Base-by-base conservation (phyloP, 257 asterid genomes). In the Lycium barbarum region DNA sequence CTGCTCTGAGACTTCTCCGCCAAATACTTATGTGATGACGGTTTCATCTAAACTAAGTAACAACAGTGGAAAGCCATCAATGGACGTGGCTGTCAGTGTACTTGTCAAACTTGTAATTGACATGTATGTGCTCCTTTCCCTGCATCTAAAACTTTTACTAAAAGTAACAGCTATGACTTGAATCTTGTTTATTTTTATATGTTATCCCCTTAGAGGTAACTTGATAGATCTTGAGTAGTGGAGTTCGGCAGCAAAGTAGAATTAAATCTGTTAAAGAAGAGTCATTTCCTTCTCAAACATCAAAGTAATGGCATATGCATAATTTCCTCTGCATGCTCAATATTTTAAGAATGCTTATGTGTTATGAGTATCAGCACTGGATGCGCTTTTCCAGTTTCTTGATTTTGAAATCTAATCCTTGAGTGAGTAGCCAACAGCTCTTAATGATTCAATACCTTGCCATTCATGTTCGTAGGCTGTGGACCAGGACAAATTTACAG, bases 71-170 rank as follows among this genome's bases (percentile, higher is more conserved):
- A 97, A 88, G 86, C 98, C 99, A 73, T 91, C 98, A 14, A 95
- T 97, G 94, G 99, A 97, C 85, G 99, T 92, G 84, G 98, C 99
- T 83, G 95, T 90, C 87, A 97, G 98, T 92, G 99, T 97, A 87
- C 99, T 97, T 73, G 98, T 97, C 86, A 97, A 97, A 90, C 98
- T 97, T 85, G 92, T 97, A 84, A 97, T 97, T 85, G 99, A 97
- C 95, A 97, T 97, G 99, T 95, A 93, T 54, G 99, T 65, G 90
- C 87, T 88, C 82, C 86, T 81, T 53, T 81, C 65, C 65, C 43
- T 78, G 26, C 49, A 78, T 78, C 63, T 78, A 78, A 2, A 53
- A 4, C 82, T 53, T 78, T 53, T 78, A 8, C 49, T 26, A 78
- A 33, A 15, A 22, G 26, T 51, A 8, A 53, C 82, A 78, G 20